Base-by-base conservation (phyloP, 2,329 filamentous ascomycete genomes). In the Colletotrichum coccodes region DNA sequence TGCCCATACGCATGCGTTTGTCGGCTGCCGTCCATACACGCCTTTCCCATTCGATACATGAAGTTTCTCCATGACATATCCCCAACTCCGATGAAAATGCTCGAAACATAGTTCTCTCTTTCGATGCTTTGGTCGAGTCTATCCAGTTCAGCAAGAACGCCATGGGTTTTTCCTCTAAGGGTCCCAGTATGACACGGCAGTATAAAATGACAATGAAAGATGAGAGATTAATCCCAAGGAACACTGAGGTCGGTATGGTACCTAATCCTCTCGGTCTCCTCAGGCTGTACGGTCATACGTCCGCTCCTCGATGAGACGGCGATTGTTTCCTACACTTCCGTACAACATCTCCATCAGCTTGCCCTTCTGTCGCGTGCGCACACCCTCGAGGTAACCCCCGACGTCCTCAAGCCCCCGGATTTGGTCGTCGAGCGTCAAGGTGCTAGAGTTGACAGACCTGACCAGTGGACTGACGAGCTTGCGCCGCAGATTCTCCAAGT, bases 381-480 rank as follows among this genome's bases (percentile, higher is more conserved):
- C 90, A 9, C 86, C 88, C 70, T 92, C 91, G 11, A 98, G 85
- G 76, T 97, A 93, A 14, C 87, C 86, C 73, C 94, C 93, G 4
- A 94, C 95, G 28, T 92, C 91, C 74, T 94, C 91, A 23, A 98
- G 80, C 5, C 95, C 94, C 50, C 86, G 85, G 73, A 98, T 94
- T 83, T 98, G 95, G 75, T 95, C 93, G 70, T 95, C 93, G 21
- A 98, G 86, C 1, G 90, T 90, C 21, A 95, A 83, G 30, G 90
- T 92, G 71, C 90, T 93, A 14, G 84, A 85, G 75, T 91, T 91
- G 60, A 86, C 85, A 61, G 90, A 89, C 50, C 93, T 85, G 23
- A 98, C 92, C 3, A 98, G 86, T 18, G 95, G 95, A 60, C 90
- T 93, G 46, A 97, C 92, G 21, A 98, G 86, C 78, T 95, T 96